These are phyloP conservation scores for Leucosporidium yakuticum DNA, from an alignment of 768 basidiomycete genomes.

Conservation along the genomic window DNA sequence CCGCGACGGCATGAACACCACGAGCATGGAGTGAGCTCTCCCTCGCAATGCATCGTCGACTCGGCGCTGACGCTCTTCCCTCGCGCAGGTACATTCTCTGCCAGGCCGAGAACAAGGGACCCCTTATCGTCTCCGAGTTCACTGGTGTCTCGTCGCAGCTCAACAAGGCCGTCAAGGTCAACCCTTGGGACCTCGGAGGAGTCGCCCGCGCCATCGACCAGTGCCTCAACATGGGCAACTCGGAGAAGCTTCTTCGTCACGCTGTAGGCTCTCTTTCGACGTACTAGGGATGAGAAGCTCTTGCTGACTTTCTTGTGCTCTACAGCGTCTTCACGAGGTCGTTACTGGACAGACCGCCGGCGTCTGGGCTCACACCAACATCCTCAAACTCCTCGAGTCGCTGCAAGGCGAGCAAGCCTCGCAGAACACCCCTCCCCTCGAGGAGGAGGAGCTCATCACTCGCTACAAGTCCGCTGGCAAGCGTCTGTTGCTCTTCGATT, in stretches of 20 bases:
- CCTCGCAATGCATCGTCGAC: background rate
- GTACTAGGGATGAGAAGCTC: background rate
- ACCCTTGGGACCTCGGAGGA: slow-evolving; percentile 88
- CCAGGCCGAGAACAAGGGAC: slow-evolving; percentile 73
- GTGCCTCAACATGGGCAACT: slow-evolving; percentile 71
- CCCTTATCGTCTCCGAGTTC: slow-evolving; percentile 89
- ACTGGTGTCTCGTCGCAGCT: slow-evolving; percentile 95
- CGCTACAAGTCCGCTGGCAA: slow-evolving; percentile 67
- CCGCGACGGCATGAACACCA: slow-evolving; percentile 98
- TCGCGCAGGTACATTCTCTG: slow-evolving; percentile 68
- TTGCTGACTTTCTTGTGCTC: background rate
- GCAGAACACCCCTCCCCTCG: slow-evolving; percentile 76
- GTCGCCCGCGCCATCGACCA: slow-evolving; percentile 80
- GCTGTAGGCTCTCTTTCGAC: slow-evolving; percentile 42
- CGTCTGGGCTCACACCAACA: slow-evolving; percentile 84
- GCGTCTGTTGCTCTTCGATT: slow-evolving; percentile 88
- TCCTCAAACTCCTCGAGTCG: slow-evolving; percentile 78
- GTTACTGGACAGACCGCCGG: slow-evolving; percentile 92
- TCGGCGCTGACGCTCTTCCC: background rate
- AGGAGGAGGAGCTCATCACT: slow-evolving; percentile 54
- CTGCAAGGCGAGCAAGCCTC: slow-evolving; percentile 72
- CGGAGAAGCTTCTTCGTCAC: slow-evolving; percentile 71
- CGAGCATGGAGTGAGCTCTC: slow-evolving; percentile 50
- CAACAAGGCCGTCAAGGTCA: slow-evolving; percentile 79
- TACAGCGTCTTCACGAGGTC: slow-evolving; percentile 58